These are phyloP conservation scores for Cladophialophora bantiana DNA, from an alignment of 2,329 filamentous ascomycete genomes.

Conservation along the genomic window DNA sequence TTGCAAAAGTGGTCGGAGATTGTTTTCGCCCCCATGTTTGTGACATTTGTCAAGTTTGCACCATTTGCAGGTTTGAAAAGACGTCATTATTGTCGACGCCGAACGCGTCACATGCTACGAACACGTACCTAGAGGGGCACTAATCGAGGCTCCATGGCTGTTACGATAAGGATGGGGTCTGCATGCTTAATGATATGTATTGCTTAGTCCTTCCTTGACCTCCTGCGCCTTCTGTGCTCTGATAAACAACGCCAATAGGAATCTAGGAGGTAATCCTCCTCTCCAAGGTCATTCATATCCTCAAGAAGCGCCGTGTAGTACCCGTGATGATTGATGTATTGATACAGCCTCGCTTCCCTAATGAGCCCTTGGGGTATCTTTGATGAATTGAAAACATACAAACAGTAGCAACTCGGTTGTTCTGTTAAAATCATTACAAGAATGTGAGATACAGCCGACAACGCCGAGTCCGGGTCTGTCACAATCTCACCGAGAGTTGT, in stretches of 20 bases:
- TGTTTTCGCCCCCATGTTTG: conserved; percentile 12
- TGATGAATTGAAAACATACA: conserved; percentile 27
- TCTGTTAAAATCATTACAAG: conserved; percentile 19
- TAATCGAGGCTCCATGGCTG: background rate
- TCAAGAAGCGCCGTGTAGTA: conserved; percentile 46
- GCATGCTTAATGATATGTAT: conserved; percentile 8
- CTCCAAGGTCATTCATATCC: conserved; percentile 68
- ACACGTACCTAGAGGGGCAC: background rate
- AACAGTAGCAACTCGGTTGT: conserved; percentile 17
- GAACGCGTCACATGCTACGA: conserved; percentile 33
- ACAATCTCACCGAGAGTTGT: background rate
- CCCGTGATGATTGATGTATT: conserved; percentile 24
- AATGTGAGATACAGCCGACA: conserved; percentile 14
- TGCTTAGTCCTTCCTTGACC: background rate
- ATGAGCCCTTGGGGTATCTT: conserved; percentile 41
- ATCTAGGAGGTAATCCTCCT: conserved; percentile 17
- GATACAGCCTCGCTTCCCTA: conserved; percentile 40
- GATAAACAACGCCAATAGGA: conserved; percentile 6
- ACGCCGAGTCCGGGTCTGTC: conserved; percentile 6
- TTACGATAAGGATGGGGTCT: background rate
- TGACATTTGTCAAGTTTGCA: conserved; percentile 31
- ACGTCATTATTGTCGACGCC: conserved; percentile 30
- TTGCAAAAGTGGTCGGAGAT: background rate
- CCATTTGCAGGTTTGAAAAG: background rate
- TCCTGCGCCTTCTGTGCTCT: background rate